Conservation (phyloP, 176 grass and related monocot genomes). For the Phragmites australis region DNA sequence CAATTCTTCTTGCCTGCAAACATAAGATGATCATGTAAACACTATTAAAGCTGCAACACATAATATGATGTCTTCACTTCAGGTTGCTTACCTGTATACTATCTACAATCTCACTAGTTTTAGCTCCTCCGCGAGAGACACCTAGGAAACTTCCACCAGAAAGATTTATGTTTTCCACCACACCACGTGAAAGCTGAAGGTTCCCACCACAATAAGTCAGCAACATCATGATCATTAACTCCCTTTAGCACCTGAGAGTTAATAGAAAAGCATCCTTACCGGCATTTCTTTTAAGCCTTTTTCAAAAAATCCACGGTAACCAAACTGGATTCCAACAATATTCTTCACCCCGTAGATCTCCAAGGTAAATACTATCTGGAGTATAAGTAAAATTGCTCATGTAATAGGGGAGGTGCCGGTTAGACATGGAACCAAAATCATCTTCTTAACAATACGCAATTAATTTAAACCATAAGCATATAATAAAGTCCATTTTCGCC, state of each 20-base stretch:
- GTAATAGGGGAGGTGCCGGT: neutral
- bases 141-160: constrained; percentile 90
- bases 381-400: constrained; percentile 31
- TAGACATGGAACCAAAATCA: neutral
- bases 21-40: constrained; percentile 5
- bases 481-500: neutral
- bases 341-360: constrained; percentile 95
- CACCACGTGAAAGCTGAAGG: constrained; percentile 71
- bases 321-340: constrained; percentile 92
- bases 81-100: constrained; percentile 72
- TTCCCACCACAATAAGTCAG: constrained; percentile 24
- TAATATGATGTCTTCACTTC: constrained; percentile 19
- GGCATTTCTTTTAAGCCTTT: constrained; percentile 84
- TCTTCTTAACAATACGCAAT: neutral
- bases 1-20: constrained; percentile 80
- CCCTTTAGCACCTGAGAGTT: neutral
- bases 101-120: constrained; percentile 85
- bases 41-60: neutral
- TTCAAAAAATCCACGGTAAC: constrained; percentile 89
- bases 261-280: constrained; percentile 44
- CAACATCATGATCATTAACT: constrained; percentile 6
- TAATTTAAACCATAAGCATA: neutral
- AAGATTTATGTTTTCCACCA: constrained; percentile 98
- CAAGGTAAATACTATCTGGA: constrained; percentile 92
- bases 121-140: constrained; percentile 86